Evolutionary conservation across 345 rosid genomes (phyloP).

Genomic region (Clausena lansium): DNA sequence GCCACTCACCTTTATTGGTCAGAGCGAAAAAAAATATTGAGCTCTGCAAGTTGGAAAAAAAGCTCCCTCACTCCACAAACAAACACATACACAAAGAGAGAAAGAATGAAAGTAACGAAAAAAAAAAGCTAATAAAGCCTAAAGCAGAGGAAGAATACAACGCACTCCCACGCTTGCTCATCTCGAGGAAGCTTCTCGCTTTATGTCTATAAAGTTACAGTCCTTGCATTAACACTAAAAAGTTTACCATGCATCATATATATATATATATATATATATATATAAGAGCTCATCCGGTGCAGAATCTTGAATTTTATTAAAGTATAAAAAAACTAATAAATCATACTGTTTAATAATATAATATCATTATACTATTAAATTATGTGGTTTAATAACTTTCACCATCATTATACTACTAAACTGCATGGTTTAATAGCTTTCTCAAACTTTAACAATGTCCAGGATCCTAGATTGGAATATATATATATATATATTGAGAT

Average conservation of each 20-base stretch:
- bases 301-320: no score
- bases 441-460: no score
- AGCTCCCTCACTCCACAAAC: constrained; percentile 36
- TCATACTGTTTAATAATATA: no score
- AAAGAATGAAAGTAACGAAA: neutral
- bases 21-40: constrained; percentile 32
- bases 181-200: constrained; percentile 76
- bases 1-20: constrained; percentile 41
- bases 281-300: no score
- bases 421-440: no score
- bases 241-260: neutral
- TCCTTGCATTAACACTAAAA: neutral
- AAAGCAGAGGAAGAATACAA: constrained; percentile 40
- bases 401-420: no score
- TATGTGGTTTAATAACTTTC: no score
- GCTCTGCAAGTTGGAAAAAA: constrained; percentile 61
- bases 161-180: constrained; percentile 49
- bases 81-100: constrained; percentile 14
- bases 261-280: neutral
- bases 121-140: constrained; percentile 39
- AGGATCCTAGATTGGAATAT: no score
- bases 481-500: no score
- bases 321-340: no score
- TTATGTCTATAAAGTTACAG: constrained; percentile 26
- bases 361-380: no score